Base-by-base conservation (phyloP, 75 land plant genomes). In the Sequoiadendron giganteum region DNA sequence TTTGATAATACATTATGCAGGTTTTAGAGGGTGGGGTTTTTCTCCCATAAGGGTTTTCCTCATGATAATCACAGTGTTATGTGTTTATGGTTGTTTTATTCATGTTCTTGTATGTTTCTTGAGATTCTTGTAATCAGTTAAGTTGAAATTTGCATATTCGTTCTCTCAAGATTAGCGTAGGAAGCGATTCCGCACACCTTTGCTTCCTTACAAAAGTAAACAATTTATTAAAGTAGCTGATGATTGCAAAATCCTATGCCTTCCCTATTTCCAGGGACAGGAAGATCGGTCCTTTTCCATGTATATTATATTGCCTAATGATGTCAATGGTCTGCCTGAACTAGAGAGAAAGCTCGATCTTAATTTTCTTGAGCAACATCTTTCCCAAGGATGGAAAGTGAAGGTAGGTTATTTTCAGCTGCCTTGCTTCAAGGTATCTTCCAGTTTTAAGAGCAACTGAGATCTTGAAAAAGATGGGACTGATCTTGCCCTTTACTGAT, bases 341-440 rank as follows among this genome's bases (percentile, higher is more conserved):
- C 84, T 98, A 52, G 89, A 90, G 21, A 92, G 93, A 48, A 91
- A 86, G 80, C 1, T 96, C 4, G 95, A 93, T 8, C 42, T 85
- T 2, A 87, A 89, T 36, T 92, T 94, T 77, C 34, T 95, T 36
- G 90, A 93, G 3, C 87, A 90, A 34, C 92, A 93, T 79, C 84
- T 93, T n/a, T 88, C 90, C n/a, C 48, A 49, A 42, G 54, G 19
- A 28, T 70, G 72, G 11, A 85, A 93, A 76, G 94, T 95, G 7
- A 70, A 87, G 40, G 93, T 95, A 13, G 87, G 91, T 1, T 88
- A 91, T 1, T 95, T 98, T 88, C 89, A 83, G 89, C 70, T 98
- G 1, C 99, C 99, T 9, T 93, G 88, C 88, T 98, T 98, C 90
- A 96, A 95, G 87, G 91, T 98, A 39, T 90, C 94, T 1, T 90